These are phyloP conservation scores for Cenchrus americanus DNA, from an alignment of 176 grass and related monocot species.

Conservation along the genomic window DNA sequence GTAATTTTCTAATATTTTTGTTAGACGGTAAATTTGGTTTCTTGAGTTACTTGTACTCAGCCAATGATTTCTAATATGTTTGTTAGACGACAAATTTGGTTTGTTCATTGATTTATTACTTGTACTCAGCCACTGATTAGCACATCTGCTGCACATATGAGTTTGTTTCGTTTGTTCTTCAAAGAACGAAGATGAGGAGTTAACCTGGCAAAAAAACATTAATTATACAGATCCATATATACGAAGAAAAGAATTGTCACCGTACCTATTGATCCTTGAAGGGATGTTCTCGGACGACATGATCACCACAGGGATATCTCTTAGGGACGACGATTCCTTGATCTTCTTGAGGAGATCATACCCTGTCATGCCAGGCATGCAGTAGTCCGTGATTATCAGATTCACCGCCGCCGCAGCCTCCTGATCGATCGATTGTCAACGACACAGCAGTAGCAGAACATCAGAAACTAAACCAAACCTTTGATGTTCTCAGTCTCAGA, in stretches of 20 bases:
- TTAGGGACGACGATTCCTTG: conserved; percentile 84
- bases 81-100: too few species aligned
- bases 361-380: conserved; percentile 96
- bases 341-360: conserved; percentile 97
- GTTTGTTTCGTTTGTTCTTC: not conserved
- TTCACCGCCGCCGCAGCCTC: conserved; percentile 68
- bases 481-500: not conserved
- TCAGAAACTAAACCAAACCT: conserved; percentile 11
- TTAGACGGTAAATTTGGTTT: not conserved
- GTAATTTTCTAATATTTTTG: not conserved
- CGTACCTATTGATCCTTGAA: conserved; percentile 83
- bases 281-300: conserved; percentile 98
- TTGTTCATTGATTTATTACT: too few species aligned
- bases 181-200: not conserved
- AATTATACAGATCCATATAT: not conserved
- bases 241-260: conserved; percentile 35
- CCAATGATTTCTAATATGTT: not conserved
- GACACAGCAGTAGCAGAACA: conserved; percentile 31
- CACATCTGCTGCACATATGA: not conserved
- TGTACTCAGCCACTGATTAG: too few species aligned
- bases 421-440: conserved; percentile 35
- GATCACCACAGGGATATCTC: conserved; percentile 91
- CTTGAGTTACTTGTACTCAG: not conserved
- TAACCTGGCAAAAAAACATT: not conserved
- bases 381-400: conserved; percentile 96